A percentile compares a stretch with the other conserved stretches of the same genome.
phyloP scores from a whole-genome alignment of 371 early-diverging fungal species.

The Mortierella sp. region DNA sequence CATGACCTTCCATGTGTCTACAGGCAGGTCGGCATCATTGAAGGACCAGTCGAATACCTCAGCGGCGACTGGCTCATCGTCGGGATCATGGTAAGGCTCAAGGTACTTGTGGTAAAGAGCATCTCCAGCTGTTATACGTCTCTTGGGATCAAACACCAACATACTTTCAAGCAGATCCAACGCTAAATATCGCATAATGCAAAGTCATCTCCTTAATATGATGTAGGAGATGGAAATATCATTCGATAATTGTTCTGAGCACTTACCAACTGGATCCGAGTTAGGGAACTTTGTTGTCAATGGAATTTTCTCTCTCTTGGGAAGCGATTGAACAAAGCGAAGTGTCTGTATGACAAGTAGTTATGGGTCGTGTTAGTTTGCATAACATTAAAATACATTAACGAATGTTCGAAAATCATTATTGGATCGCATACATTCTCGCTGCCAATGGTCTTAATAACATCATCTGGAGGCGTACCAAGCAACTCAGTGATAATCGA shows the following conservation, averaged over 20 bases:
- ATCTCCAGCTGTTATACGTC: constrained; percentile 90
- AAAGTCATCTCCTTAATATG: not conserved
- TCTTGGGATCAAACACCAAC: constrained; percentile 93
- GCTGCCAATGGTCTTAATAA: constrained; percentile 92
- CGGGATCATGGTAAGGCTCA: constrained; percentile 93
- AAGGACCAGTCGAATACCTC: constrained; percentile 95
- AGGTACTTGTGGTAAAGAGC: constrained; percentile 88
- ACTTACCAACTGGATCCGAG: constrained; percentile 67
- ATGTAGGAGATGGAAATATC: constrained; percentile 12
- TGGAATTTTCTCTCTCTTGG: constrained; percentile 83
- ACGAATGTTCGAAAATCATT: not conserved
- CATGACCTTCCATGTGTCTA: constrained; percentile 91
- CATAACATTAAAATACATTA: not conserved
- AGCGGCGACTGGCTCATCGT: constrained; percentile 91
- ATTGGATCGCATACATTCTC: constrained; percentile 77
- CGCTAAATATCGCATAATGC: constrained; percentile 59
- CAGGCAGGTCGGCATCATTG: constrained; percentile 89
- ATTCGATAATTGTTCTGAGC: not conserved
- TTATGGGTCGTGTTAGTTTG: not conserved
- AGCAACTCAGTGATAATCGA: constrained; percentile 93
- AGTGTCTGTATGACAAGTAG: constrained; percentile 73
- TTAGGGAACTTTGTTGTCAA: constrained; percentile 80
- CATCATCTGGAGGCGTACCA: constrained; percentile 95
- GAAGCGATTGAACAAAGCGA: constrained; percentile 91
- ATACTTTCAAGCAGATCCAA: constrained; percentile 92